phyloP scores from a whole-genome alignment of 1,284 basidiomycete species.

The Irpex sp. region DNA sequence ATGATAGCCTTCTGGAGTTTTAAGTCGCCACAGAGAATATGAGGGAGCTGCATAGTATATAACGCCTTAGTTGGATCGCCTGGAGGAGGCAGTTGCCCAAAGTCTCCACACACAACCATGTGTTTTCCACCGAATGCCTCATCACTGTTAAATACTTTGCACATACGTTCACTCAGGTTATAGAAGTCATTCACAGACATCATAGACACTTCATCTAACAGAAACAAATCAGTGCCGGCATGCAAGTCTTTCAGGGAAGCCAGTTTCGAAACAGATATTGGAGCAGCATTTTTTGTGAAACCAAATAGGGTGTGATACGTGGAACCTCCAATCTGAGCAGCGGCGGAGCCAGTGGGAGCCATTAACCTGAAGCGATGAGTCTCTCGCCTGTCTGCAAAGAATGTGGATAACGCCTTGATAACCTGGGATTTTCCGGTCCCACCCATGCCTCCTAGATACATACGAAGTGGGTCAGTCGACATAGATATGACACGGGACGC shows the following conservation, averaged over 20 bases:
- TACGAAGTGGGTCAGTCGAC: slow-evolving; percentile 15
- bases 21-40: background rate
- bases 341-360: slow-evolving; percentile 35
- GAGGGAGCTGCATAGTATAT: background rate
- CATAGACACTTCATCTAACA: slow-evolving; percentile 1
- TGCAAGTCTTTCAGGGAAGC: background rate
- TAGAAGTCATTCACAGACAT: background rate
- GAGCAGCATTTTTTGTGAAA: slow-evolving; percentile 12
- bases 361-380: slow-evolving; percentile 23
- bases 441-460: slow-evolving; percentile 33
- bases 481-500: slow-evolving; percentile 20
- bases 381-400: slow-evolving; percentile 20
- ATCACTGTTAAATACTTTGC: slow-evolving; percentile 12
- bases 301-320: slow-evolving; percentile 34
- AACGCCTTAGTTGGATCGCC: background rate
- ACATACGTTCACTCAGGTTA: slow-evolving; percentile 14
- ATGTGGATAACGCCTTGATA: slow-evolving; percentile 28
- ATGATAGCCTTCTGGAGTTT: slow-evolving; percentile 21
- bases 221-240: background rate
- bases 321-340: slow-evolving; percentile 28
- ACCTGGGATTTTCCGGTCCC: slow-evolving; percentile 40
- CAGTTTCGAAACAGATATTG: background rate
- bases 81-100: background rate
- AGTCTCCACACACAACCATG: background rate
- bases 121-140: background rate